Conservation (phyloP, 2,329 filamentous ascomycete species). For the Claviceps spartinae region DNA sequence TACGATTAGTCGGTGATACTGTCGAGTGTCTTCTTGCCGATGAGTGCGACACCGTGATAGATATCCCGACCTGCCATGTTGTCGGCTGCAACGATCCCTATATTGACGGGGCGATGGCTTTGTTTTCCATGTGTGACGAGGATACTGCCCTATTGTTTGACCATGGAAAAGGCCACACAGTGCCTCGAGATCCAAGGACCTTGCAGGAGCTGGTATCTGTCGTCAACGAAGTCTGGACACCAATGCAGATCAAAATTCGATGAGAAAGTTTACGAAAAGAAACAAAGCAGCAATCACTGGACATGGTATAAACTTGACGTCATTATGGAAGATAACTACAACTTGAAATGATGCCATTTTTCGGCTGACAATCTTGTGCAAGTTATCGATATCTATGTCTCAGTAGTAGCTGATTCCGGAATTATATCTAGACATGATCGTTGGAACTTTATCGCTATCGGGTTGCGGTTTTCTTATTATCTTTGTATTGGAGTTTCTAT, state of each 20-base stretch:
- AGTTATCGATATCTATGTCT: no score
- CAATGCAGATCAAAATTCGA: not conserved
- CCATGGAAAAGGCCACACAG: constrained; percentile 48
- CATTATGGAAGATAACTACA: no score
- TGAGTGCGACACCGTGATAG: constrained; percentile 30
- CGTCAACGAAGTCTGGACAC: not conserved
- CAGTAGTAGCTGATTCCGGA: no score
- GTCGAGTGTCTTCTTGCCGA: constrained; percentile 29
- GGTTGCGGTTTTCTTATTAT: no score
- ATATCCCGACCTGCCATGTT: constrained; percentile 35
- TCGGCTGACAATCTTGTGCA: no score
- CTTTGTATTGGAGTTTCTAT: no score
- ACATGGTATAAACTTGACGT: no score
- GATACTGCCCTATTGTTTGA: constrained; percentile 46
- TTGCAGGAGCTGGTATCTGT: constrained; percentile 22
- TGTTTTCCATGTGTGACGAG: constrained; percentile 45
- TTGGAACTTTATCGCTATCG: no score
- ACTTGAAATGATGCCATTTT: no score
- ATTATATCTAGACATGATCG: no score
- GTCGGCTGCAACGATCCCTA: constrained; percentile 43
- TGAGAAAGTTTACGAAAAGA: not conserved
- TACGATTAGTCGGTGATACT: constrained; percentile 23
- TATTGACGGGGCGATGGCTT: constrained; percentile 40
- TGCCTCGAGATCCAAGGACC: constrained; percentile 36
- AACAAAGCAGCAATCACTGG: no score